Evolutionary conservation across 208 protist genomes (phyloP).

Genomic region (Jaenimonas drosophilae): DNA sequence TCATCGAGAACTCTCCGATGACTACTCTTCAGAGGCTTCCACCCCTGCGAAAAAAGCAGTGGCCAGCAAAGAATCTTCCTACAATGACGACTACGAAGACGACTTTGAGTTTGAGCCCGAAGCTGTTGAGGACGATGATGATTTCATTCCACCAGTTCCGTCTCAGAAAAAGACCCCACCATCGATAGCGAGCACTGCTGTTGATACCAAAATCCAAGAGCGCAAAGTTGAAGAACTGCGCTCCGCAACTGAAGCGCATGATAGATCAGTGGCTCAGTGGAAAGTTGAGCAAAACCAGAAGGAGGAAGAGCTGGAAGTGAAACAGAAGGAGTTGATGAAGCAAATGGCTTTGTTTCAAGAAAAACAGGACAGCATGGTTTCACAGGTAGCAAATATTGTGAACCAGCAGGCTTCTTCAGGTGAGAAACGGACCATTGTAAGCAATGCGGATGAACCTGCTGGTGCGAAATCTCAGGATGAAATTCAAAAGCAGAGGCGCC

Average conservation of each 20-base stretch:
- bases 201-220: background rate
- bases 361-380: no score
- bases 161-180: constrained; percentile 1
- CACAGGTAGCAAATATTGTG: no score
- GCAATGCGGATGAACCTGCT: no score
- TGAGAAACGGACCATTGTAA: no score
- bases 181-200: constrained; percentile 3
- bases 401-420: constrained; percentile 20
- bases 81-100: constrained; percentile 13
- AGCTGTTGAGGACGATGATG: constrained; percentile 27
- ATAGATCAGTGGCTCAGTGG: constrained; percentile 21
- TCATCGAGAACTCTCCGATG: background rate
- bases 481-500: constrained; percentile 55
- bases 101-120: constrained; percentile 6
- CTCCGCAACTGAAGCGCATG: constrained; percentile 20
- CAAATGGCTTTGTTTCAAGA: constrained; percentile 6
- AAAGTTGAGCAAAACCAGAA: constrained; percentile 20
- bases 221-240: no score
- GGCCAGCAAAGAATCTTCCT: constrained; percentile 1
- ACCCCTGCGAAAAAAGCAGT: no score
- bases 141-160: constrained; percentile 24
- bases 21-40: constrained; percentile 10
- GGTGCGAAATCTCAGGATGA: no score
- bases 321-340: constrained; percentile 21
- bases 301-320: constrained; percentile 22